Evolutionary conservation across 2,329 filamentous ascomycete species (phyloP), one percentile per base, ranked within the genome.

Genomic region (Aspergillus nomiae): DNA sequence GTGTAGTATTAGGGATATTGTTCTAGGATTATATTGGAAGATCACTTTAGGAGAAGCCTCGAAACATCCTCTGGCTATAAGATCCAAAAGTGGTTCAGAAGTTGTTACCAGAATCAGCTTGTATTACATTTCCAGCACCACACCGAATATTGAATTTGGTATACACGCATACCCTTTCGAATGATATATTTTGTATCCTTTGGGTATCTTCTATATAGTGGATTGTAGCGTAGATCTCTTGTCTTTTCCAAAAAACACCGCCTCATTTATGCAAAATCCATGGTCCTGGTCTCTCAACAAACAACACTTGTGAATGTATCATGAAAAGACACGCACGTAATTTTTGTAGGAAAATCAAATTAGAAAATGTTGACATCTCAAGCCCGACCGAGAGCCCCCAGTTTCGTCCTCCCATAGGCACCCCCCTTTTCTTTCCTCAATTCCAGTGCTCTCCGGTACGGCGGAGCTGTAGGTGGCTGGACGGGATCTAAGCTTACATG

Each of bases 381-480:
- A 21, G 70, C 68, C 8, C 69, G 70, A 19, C 65, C 74, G 65
- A 67, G 30, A 48, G 67, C 57, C 3, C 72, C 71, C 59, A 74
- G 53, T 63, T 87, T 87, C 0, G 89, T 91, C 78, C 91, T 93
- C 4, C 90, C 89, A 74, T 92, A 92, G 5, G 90, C 90, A 5
- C 92, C 92, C 19, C 92, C 92, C 64, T 87, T 86, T 63, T 87
- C 82, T 76, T 90, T 91, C 70, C 91, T 86, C 82, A 95, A 85
- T 77, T 98, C 94, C 64, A 99, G 81, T 14, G 95, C 95, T 61
- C 90, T 87, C 77, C 94, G 96, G 75, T 99, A 99, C 0, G 95
- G 95, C 14, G 95, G 95, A 11, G 95, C 95, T 41, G 95, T 99
- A 0, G 95, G 95, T 32, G 94, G 94, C 76, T 98, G 95, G 36